Conservation (phyloP, 352 stramenopile species). For the Globisporangium carolinianum region DNA sequence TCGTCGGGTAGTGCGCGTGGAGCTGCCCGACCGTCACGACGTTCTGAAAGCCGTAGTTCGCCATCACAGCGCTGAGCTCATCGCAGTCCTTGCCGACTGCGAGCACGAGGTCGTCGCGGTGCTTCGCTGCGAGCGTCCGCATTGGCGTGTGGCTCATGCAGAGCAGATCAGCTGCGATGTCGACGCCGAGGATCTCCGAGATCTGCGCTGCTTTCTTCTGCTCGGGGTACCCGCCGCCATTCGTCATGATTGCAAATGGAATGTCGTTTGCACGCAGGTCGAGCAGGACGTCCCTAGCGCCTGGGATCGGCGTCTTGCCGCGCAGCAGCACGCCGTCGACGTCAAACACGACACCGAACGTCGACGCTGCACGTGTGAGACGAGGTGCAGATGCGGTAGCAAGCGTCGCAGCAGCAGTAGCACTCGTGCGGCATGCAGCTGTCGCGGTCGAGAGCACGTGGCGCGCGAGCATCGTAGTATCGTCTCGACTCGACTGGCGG, state of each 20-base stretch:
- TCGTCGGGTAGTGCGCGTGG: constrained; percentile 67
- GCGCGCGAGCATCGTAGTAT: neutral
- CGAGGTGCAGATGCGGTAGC: neutral
- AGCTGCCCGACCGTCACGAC: constrained; percentile 72
- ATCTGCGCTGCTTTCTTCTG: constrained; percentile 70
- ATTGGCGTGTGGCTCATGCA: constrained; percentile 85
- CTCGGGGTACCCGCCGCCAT: constrained; percentile 75
- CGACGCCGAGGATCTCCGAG: constrained; percentile 51
- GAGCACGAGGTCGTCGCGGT: constrained; percentile 68
- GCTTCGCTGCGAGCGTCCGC: constrained; percentile 52
- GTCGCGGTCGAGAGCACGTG: neutral
- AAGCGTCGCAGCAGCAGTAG: neutral
- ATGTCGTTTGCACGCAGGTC: constrained; percentile 50
- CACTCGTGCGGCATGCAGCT: neutral
- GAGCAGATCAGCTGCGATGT: constrained; percentile 40
- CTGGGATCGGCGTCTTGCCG: constrained; percentile 64
- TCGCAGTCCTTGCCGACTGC: constrained; percentile 75
- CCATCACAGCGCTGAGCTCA: constrained; percentile 55
- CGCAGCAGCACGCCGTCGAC: constrained; percentile 77
- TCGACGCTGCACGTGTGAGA: constrained; percentile 17
- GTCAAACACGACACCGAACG: constrained; percentile 80
- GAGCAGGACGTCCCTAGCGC: constrained; percentile 58
- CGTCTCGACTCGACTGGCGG: too few relatives aligned
- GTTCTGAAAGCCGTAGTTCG: constrained; percentile 78
- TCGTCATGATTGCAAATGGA: constrained; percentile 84